Evolutionary conservation across 2,329 filamentous ascomycete genomes (phyloP).

Genomic region (Ceratocystis diversiconidia): DNA sequence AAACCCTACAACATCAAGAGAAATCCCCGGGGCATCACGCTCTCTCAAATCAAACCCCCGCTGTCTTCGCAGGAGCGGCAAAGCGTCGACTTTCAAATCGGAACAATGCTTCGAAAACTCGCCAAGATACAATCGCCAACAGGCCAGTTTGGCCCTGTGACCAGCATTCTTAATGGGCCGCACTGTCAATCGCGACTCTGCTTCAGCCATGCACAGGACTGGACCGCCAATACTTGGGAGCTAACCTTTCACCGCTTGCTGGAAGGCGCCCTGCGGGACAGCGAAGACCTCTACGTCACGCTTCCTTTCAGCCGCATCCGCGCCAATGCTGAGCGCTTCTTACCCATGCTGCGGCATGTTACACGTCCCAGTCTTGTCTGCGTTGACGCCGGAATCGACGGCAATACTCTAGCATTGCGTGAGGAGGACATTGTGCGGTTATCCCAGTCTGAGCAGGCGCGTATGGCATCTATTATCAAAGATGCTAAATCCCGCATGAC

Average conservation of each 20-base stretch:
- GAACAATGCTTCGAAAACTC: conserved; percentile 32
- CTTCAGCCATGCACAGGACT: conserved; percentile 12
- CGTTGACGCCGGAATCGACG: conserved; percentile 37
- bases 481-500: background rate
- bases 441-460: background rate
- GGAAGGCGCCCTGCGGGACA: conserved; percentile 43
- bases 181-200: conserved; percentile 10
- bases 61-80: conserved; percentile 27
- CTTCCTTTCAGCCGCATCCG: conserved; percentile 44
- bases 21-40: conserved; percentile 27
- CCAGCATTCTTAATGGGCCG: conserved; percentile 18
- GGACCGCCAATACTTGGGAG: conserved; percentile 33
- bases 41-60: conserved; percentile 27
- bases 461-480: background rate
- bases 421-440: conserved; percentile 5
- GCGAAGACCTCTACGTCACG: conserved; percentile 44
- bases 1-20: conserved; percentile 32
- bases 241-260: conserved; percentile 42
- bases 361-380: conserved; percentile 38
- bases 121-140: conserved; percentile 33
- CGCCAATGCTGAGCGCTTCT: conserved; percentile 35
- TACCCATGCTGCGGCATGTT: conserved; percentile 38
- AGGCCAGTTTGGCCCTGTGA: conserved; percentile 32
- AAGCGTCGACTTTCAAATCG: conserved; percentile 33
- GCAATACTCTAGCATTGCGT: conserved; percentile 33